These are phyloP conservation scores for Amanita jacksonii DNA, from an alignment of 768 basidiomycete genomes.

Conservation along the genomic window DNA sequence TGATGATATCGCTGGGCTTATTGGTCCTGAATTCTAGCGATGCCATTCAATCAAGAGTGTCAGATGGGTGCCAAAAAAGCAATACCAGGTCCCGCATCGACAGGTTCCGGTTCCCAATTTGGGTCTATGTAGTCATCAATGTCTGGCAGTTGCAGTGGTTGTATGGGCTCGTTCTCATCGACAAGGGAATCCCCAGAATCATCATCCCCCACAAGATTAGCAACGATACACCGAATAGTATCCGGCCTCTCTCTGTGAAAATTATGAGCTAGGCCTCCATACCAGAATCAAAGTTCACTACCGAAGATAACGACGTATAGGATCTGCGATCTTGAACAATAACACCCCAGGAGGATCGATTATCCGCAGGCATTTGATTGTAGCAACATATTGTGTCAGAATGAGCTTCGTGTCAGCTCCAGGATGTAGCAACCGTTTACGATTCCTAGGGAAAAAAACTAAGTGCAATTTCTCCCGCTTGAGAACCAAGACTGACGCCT, in stretches of 20 bases:
- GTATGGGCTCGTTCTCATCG: conserved; percentile 77
- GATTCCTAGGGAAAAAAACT: conserved; percentile 43
- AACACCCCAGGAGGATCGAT: conserved; percentile 91
- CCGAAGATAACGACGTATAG: conserved; percentile 86
- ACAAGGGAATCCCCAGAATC: conserved; percentile 73
- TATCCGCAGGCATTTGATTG: conserved; percentile 83
- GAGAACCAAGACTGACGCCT: conserved; percentile 46
- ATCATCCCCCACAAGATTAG: conserved; percentile 80
- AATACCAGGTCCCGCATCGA: conserved; percentile 91
- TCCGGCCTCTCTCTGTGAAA: conserved; percentile 67
- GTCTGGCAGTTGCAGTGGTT: conserved; percentile 63
- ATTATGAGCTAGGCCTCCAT: background rate
- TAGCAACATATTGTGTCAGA: conserved; percentile 81
- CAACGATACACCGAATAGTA: conserved; percentile 90
- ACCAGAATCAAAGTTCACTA: conserved; percentile 20
- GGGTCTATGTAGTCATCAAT: conserved; percentile 86
- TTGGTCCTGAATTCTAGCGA: conserved; percentile 81
- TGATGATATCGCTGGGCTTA: conserved; percentile 89
- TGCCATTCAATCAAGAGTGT: background rate
- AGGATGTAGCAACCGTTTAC: conserved; percentile 84
- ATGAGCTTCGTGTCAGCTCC: conserved; percentile 93
- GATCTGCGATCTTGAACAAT: conserved; percentile 88
- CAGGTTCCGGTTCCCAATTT: conserved; percentile 92
- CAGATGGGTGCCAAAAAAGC: background rate
- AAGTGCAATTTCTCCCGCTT: background rate